These are phyloP conservation scores for Hyphopichia pseudoburtonii DNA, from an alignment of 1,139 yeast genomes.

Conservation along the genomic window DNA sequence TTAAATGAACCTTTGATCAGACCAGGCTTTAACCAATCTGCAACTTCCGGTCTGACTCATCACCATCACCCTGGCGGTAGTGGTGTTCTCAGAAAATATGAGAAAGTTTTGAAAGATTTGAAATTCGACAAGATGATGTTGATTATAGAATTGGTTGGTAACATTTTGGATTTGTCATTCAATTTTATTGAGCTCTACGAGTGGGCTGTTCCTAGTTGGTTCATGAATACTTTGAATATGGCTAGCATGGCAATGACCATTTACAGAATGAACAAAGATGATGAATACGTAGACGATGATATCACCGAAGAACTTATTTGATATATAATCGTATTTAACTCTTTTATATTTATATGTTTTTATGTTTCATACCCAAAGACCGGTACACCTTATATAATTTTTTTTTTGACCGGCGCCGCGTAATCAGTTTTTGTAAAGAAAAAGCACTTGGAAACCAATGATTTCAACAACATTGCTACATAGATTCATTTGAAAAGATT, in stretches of 20 bases:
- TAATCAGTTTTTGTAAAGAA: neutral
- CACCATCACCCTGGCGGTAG: neutral
- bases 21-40: neutral
- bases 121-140: constrained; percentile 48
- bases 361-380: too few relatives aligned
- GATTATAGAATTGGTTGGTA: constrained; percentile 42
- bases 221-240: constrained; percentile 42
- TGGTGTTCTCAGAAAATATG: constrained; percentile 33
- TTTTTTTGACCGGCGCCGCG: too few relatives aligned
- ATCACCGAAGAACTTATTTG: constrained; percentile 44
- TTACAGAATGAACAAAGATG: constrained; percentile 53
- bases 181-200: constrained; percentile 43
- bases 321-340: too few relatives aligned
- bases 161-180: constrained; percentile 42
- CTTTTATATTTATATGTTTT: too few relatives aligned
- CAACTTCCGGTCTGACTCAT: too few relatives aligned
- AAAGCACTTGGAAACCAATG: neutral
- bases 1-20: neutral
- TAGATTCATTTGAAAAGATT: too few relatives aligned
- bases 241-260: constrained; percentile 51
- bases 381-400: too few relatives aligned
- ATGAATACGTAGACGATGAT: constrained; percentile 49
- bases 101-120: constrained; percentile 44
- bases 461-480: too few relatives aligned
- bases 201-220: constrained; percentile 42